Evolutionary conservation across 73 alveolate genomes (phyloP), one percentile per base, ranked within the genome.

Genomic region (Paramecium sonneborni): DNA sequence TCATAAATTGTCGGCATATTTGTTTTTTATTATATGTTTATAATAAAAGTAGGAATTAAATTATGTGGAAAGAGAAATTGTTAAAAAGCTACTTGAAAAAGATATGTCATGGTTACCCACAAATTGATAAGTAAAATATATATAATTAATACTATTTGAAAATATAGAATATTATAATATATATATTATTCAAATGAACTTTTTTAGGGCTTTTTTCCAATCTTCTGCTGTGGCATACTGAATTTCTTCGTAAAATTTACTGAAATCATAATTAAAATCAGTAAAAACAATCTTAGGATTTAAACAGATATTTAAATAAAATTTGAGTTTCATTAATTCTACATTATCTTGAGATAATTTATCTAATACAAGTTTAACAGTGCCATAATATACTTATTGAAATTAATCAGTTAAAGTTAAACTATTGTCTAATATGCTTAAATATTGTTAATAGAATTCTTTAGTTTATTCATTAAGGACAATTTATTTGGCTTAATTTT

Each of bases 221-320:
- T 72, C 86, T 2, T 72, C 55, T n/a, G 10, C 18, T 9, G 58
- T 72, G 1, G 32, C 32, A 72, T 88, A 69, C 14, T 70, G 85
- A 20, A 72, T 23, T 48, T 88, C 91, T 10, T 88, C 94, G 26
- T 88, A 88, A 88, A 88, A 88, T 30, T 21, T 70, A 30, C 87
- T 70, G 58, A 88, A 88, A 15, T 88, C 94, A 70, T 69, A 88
- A 70, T 67, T 82, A 5, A 56, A 39, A 69, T 67, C 55, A n/a
- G 24, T 43, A 39, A 88, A 88, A 32, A 69, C 57, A 12, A 37
- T 28, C 5, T 86, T 43, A 0, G 94, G 94, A 69, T 88, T 70
- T 37, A 30, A 48, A 72, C 89, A 67, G 1, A 88, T 82, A 6
- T 35, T 10, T 28, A 88, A 48, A 79, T 43, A 88, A 18, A 56